phyloP scores from a whole-genome alignment of 2,329 filamentous ascomycete species.

The Aspergillus uvarum region DNA sequence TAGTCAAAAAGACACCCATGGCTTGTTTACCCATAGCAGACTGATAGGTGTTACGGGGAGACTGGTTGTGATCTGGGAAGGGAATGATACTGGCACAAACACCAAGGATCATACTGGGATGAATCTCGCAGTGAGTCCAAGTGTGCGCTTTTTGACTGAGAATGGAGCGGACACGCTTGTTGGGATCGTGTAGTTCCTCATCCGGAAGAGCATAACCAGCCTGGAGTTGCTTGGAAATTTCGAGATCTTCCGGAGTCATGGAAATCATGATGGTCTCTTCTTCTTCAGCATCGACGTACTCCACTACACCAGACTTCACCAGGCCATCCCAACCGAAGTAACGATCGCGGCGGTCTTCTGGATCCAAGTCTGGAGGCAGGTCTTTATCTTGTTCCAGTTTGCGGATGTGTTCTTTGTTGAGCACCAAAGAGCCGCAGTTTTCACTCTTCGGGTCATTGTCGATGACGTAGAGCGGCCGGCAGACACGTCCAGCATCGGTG shows the following conservation, averaged over 20 bases:
- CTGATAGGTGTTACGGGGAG: constrained; percentile 97
- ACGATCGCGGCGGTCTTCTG: constrained; percentile 56
- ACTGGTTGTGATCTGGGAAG: constrained; percentile 98
- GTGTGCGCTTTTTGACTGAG: constrained; percentile 84
- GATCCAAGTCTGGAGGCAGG: constrained; percentile 59
- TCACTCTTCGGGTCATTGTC: constrained; percentile 76
- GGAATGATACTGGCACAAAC: constrained; percentile 99
- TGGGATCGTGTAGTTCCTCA: constrained; percentile 69
- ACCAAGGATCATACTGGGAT: constrained; percentile 97
- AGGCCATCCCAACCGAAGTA: constrained; percentile 88
- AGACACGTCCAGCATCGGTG: constrained; percentile 92
- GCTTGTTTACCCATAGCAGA: constrained; percentile 99
- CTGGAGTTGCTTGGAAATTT: constrained; percentile 70
- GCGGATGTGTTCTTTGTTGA: constrained; percentile 80
- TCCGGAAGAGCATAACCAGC: constrained; percentile 60
- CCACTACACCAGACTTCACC: constrained; percentile 79
- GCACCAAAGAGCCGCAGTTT: constrained; percentile 73
- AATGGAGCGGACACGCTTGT: constrained; percentile 82
- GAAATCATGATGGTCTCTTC: constrained; percentile 99
- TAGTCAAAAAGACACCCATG: constrained; percentile 98
- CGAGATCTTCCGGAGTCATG: constrained; percentile 95
- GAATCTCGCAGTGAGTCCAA: constrained; percentile 98
- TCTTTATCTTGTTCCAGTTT: constrained; percentile 73
- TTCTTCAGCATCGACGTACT: constrained; percentile 96
- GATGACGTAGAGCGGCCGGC: constrained; percentile 89